These are phyloP conservation scores for Pseudozyma pruni DNA, from an alignment of 1,284 basidiomycete genomes.

Conservation along the genomic window DNA sequence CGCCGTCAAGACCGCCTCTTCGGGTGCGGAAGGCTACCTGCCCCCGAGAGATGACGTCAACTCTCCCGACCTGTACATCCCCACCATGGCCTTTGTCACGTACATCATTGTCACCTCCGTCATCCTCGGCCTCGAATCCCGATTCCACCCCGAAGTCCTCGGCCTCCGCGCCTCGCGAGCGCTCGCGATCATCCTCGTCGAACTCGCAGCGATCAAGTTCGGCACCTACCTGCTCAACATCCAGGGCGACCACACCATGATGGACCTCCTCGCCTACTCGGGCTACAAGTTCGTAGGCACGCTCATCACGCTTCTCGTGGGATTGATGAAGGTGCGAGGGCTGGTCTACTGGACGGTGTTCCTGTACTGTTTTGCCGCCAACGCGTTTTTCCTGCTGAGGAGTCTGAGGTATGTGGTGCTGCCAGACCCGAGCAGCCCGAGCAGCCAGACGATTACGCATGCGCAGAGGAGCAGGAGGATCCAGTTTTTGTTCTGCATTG, in stretches of 20 bases:
- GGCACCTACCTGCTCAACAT: constrained; percentile 92
- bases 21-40: constrained; percentile 72
- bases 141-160: constrained; percentile 89
- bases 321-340: constrained; percentile 68
- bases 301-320: constrained; percentile 58
- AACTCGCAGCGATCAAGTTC: constrained; percentile 87
- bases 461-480: constrained; percentile 83
- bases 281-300: constrained; percentile 92
- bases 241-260: constrained; percentile 75
- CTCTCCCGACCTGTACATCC: constrained; percentile 95
- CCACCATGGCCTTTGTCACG: constrained; percentile 93
- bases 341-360: constrained; percentile 79
- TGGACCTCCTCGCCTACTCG: constrained; percentile 77
- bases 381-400: constrained; percentile 88
- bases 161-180: constrained; percentile 87
- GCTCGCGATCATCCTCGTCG: constrained; percentile 69
- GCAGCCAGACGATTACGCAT: constrained; percentile 77
- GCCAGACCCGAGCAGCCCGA: constrained; percentile 73
- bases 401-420: constrained; percentile 84
- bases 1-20: constrained; percentile 25
- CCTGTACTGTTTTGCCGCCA: constrained; percentile 84
- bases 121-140: constrained; percentile 81
- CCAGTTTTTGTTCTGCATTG: constrained; percentile 80
- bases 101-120: constrained; percentile 87
- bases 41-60: constrained; percentile 94